Evolutionary conservation across 257 asterid species (phyloP), one percentile per base, ranked within the genome.

Genomic region (Echites panduratus): DNA sequence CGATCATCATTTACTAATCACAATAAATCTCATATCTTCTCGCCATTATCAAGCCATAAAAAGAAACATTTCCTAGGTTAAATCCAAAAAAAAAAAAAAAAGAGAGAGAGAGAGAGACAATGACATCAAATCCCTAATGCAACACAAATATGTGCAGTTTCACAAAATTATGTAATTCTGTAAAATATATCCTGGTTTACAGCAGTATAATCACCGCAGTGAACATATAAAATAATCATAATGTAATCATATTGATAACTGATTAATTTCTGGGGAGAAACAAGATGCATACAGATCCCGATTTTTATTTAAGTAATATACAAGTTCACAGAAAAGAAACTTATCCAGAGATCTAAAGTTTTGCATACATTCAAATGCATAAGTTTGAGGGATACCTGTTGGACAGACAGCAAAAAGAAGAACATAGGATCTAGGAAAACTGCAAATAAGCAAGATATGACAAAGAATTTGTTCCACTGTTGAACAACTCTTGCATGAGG

Each of bases 391-490:
- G 22, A 63, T 83, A 90, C 96, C 94, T 90, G 47, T 48, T 79
- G 73, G 75, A 87, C 89, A 69, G 73, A 81, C 48, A 92, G 81
- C 76, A 87, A 81, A 83, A 92, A 87, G 80, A 92, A 90, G 91
- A 92, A 92, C 43, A 90, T 65, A 0, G 97, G 98, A 82, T 92
- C 97, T 66, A 92, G 65, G 78, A 88, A 90, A 68, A 88, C 82
- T 26, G 97, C 96, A 75, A 84, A 66, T 58, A 85, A 77, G 80
- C 95, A 90, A 74, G 88, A 85, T 64, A 87, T 79, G 24, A 79
- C 89, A 44, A 92, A 92, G 80, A 92, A 87, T 74, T 87, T 76
- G 89, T 81, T 92, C 98, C 97, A 92, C 82, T 70, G 78, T 68
- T 86, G 98, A 65, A 92, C 86, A 74, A 76, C 53, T 78, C 80